A percentile compares a stretch with the other conserved stretches of the same genome.
phyloP scores from a whole-genome alignment of 495 filamentous ascomycete genomes.

The Penicillium bialowiezense region DNA sequence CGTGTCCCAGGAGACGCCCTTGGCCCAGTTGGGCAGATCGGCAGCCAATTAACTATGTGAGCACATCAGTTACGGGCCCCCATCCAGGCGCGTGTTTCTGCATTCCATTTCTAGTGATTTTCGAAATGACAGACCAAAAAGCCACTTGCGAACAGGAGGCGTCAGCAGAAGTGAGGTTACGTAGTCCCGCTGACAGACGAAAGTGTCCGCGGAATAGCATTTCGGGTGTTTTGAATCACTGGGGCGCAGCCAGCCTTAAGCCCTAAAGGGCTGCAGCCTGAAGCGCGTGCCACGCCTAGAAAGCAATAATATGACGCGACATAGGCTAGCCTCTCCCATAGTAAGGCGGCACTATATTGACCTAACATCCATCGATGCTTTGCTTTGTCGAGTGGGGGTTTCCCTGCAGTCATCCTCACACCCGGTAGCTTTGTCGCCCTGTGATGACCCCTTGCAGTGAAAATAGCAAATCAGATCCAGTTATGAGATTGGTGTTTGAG shows the following conservation, averaged over 20 bases:
- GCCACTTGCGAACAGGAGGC: background rate
- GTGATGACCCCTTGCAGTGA: slow-evolving; percentile 14
- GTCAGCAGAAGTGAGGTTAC: background rate
- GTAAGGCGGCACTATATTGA: background rate
- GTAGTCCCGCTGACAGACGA: background rate
- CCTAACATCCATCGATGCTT: background rate
- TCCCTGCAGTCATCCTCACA: slow-evolving; percentile 14
- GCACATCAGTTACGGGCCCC: background rate
- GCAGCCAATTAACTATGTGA: too few relatives aligned
- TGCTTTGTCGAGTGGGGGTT: slow-evolving; percentile 1
- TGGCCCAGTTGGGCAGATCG: background rate
- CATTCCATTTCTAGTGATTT: slow-evolving; percentile 11
- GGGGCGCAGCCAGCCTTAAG: slow-evolving; percentile 31
- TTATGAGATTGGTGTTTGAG: slow-evolving; percentile 5
- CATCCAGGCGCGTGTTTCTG: slow-evolving; percentile 4
- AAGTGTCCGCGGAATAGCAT: background rate
- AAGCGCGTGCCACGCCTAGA: slow-evolving; percentile 8
- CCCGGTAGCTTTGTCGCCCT: background rate
- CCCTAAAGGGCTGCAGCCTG: slow-evolving; percentile 41
- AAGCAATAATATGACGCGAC: background rate
- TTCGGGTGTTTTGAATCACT: background rate
- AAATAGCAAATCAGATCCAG: slow-evolving; percentile 10
- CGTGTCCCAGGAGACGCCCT: slow-evolving; percentile 6
- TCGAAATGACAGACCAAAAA: background rate
- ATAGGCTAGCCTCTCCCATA: background rate